These are phyloP conservation scores for Arachis stenosperma DNA, from an alignment of 306 rosid species.

Conservation along the genomic window DNA sequence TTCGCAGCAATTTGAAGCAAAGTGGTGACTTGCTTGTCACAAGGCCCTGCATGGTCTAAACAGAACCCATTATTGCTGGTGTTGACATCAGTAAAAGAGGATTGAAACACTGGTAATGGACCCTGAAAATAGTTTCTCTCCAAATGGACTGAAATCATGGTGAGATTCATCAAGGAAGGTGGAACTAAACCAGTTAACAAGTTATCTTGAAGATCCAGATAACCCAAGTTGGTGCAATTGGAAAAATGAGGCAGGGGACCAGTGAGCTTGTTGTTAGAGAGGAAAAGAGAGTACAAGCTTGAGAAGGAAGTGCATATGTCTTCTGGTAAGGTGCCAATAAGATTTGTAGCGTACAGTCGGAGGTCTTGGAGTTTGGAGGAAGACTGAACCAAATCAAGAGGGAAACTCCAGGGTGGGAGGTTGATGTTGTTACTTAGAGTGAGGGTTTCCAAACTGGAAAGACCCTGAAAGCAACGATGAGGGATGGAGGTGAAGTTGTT, in stretches of 20 bases:
- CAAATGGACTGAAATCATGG: conserved; percentile 28
- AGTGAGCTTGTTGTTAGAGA: conserved; percentile 59
- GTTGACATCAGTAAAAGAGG: not conserved
- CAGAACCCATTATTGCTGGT: not conserved
- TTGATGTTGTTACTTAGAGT: conserved; percentile 41
- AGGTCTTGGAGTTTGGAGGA: conserved; percentile 49
- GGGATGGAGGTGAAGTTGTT: not conserved
- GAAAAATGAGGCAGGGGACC: conserved; percentile 60
- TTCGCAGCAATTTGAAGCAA: conserved; percentile 50
- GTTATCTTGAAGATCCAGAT: conserved; percentile 63
- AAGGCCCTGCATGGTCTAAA: conserved; percentile 35
- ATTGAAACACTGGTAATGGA: conserved; percentile 48
- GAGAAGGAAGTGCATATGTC: conserved; percentile 46
- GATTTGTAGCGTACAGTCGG: conserved; percentile 24
- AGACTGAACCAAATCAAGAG: conserved; percentile 58
- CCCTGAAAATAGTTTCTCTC: conserved; percentile 65
- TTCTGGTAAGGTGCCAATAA: conserved; percentile 56
- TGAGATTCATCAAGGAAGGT: conserved; percentile 36
- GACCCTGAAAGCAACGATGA: conserved; percentile 4
- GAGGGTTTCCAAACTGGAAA: conserved; percentile 52
- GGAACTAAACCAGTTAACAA: conserved; percentile 60
- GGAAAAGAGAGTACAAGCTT: conserved; percentile 48
- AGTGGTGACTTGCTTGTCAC: conserved; percentile 49
- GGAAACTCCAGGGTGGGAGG: conserved; percentile 55
- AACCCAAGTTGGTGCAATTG: conserved; percentile 37